Percentiles rank a stretch among this genome's conserved stretches.
Conservation (phyloP, 441 rosid species). For the Adansonia gregorii region DNA sequence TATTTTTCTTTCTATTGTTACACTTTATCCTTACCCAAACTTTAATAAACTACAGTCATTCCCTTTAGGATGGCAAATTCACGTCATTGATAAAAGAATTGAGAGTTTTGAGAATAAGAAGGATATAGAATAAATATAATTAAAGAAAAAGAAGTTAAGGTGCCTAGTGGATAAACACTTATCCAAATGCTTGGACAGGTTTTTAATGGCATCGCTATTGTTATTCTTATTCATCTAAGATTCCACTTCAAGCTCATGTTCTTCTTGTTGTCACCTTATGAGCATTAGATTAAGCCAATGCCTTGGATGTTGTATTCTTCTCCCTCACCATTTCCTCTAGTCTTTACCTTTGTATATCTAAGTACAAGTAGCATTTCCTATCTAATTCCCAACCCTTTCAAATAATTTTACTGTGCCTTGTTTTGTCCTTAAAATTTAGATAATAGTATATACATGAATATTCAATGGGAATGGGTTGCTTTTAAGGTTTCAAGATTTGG, state of each 20-base stretch:
- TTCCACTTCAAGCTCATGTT: conserved; percentile 43
- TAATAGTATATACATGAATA: no score
- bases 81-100: background rate
- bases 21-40: no score
- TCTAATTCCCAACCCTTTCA: background rate
- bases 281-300: conserved; percentile 47
- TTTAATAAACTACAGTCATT: no score
- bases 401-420: no score
- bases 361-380: background rate
- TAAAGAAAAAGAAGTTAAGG: conserved; percentile 14
- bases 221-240: conserved; percentile 35
- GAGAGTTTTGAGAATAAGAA: background rate
- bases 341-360: background rate
- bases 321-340: background rate
- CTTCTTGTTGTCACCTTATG: conserved; percentile 14
- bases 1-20: no score
- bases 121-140: background rate
- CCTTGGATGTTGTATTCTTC: conserved; percentile 44
- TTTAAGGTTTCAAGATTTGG: no score
- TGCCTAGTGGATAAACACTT: conserved; percentile 66
- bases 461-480: no score
- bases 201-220: conserved; percentile 40
- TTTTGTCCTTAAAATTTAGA: no score
- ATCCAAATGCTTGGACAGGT: conserved; percentile 69
- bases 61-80: background rate